Percentiles rank a stretch among this genome's conserved stretches.
Evolutionary conservation across 2,329 filamentous ascomycete species (phyloP).

Genomic region (Clonostachys solani): DNA sequence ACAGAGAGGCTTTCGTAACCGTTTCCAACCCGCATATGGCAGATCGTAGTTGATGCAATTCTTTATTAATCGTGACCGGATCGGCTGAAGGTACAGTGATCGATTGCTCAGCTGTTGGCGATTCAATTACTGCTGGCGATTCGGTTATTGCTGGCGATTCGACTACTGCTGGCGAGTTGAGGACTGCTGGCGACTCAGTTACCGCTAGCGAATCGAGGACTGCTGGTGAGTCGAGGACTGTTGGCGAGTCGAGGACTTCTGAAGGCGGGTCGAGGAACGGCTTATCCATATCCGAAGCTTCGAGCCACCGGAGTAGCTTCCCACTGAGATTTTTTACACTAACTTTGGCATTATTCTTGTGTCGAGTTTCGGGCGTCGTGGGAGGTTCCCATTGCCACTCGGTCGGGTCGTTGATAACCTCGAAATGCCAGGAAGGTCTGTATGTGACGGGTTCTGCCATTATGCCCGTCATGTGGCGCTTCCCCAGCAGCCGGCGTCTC

Average conservation of each 20-base stretch:
- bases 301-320: constrained; percentile 20
- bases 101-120: too few species aligned
- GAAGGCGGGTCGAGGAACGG: constrained; percentile 8
- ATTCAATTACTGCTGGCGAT: too few species aligned
- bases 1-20: too few species aligned
- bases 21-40: too few species aligned
- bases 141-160: background rate
- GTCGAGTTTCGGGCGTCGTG: constrained; percentile 18
- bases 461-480: constrained; percentile 48
- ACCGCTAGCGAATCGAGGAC: background rate
- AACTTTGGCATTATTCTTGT: constrained; percentile 11
- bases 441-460: constrained; percentile 29
- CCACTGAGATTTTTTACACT: constrained; percentile 12
- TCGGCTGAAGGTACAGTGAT: too few species aligned
- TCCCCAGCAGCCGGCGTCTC: constrained; percentile 46
- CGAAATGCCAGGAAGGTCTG: constrained; percentile 41
- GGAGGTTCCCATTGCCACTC: constrained; percentile 51
- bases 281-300: constrained; percentile 12
- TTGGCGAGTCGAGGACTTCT: background rate
- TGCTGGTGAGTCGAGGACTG: background rate
- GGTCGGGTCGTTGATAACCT: constrained; percentile 35
- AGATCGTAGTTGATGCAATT: too few species aligned
- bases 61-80: too few species aligned
- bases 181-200: background rate
- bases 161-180: background rate